Conservation (phyloP, 1,284 basidiomycete genomes). For the Amylostereum areolatum region DNA sequence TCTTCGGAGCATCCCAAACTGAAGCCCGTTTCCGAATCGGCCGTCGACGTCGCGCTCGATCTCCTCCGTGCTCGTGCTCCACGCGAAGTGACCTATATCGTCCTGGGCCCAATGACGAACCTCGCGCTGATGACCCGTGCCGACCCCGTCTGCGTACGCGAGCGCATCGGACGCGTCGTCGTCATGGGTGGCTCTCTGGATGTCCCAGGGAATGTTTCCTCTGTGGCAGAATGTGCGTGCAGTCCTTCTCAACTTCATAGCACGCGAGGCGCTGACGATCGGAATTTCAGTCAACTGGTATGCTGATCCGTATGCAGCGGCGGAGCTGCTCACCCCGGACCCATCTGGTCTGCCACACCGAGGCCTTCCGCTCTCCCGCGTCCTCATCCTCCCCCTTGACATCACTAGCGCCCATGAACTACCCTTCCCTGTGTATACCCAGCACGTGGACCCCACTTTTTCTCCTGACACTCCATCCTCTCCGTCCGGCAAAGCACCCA, state of each 20-base stretch:
- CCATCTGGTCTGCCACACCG: constrained; percentile 17
- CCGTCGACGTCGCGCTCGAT: constrained; percentile 63
- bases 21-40: constrained; percentile 40
- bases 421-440: constrained; percentile 59
- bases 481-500: constrained; percentile 38
- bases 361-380: constrained; percentile 54
- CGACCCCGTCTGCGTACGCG: constrained; percentile 48
- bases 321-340: constrained; percentile 47
- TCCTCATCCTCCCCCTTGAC: constrained; percentile 75
- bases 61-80: constrained; percentile 55
- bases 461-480: constrained; percentile 39
- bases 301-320: constrained; percentile 86
- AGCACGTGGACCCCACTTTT: constrained; percentile 51
- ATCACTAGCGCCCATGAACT: constrained; percentile 77
- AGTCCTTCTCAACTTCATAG: background rate
- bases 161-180: constrained; percentile 68
- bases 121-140: constrained; percentile 65
- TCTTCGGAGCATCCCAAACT: constrained; percentile 41
- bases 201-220: constrained; percentile 85
- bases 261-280: background rate
- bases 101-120: constrained; percentile 86
- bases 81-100: constrained; percentile 76
- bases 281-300: constrained; percentile 77
- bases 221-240: constrained; percentile 71
- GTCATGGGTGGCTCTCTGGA: constrained; percentile 98